These are phyloP conservation scores for Pelargonium exstipulatum DNA, from an alignment of 441 rosid genomes.

Conservation along the genomic window DNA sequence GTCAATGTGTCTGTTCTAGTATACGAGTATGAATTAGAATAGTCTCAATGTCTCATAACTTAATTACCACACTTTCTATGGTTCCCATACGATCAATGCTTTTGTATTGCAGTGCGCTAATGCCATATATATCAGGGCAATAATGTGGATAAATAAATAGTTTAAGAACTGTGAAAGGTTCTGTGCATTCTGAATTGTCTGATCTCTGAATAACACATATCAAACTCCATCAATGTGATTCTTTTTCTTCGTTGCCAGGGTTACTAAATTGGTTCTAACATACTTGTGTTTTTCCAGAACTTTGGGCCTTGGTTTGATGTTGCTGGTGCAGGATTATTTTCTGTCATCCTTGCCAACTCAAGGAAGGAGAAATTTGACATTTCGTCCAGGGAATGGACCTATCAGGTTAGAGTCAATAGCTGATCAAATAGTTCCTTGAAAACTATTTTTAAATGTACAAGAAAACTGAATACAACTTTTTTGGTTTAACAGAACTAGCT, in stretches of 20 bases:
- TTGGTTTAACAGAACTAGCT: not conserved
- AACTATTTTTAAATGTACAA: not conserved
- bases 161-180: not conserved
- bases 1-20: no score
- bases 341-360: conserved; percentile 31
- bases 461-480: not conserved
- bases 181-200: not conserved
- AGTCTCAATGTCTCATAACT: no score
- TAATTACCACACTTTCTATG: no score
- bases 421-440: not conserved
- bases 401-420: conserved; percentile 41
- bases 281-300: conserved; percentile 32
- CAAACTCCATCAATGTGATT: no score
- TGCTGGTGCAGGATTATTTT: conserved; percentile 47
- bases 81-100: no score
- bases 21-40: no score
- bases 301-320: conserved; percentile 63
- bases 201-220: not conserved
- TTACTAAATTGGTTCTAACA: not conserved
- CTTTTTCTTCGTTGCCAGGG: conserved; percentile 6
- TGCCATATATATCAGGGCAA: no score
- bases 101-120: no score
- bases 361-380: conserved; percentile 28
- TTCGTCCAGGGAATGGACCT: conserved; percentile 46
- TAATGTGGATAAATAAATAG: no score